Conservation (phyloP, 805 yeast genomes). For the Zygosaccharomyces lentus region DNA sequence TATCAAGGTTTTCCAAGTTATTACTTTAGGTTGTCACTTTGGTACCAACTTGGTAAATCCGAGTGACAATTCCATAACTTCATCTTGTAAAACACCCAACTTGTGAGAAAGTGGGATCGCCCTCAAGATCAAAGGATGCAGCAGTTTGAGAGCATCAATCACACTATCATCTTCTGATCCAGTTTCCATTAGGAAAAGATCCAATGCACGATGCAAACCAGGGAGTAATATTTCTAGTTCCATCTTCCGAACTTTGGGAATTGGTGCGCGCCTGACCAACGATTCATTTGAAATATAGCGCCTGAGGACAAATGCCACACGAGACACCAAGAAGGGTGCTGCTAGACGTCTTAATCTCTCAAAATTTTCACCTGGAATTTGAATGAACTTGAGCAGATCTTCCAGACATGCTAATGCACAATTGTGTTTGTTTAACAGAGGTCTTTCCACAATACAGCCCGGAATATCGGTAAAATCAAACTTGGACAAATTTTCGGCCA, state of each 20-base stretch:
- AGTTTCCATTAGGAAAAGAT: constrained; percentile 2
- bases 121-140: constrained; percentile 31
- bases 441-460: constrained; percentile 58
- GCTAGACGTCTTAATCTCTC: constrained; percentile 28
- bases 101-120: constrained; percentile 35
- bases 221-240: constrained; percentile 51
- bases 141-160: constrained; percentile 16
- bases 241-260: constrained; percentile 56
- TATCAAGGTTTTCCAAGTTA: neutral
- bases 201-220: constrained; percentile 39
- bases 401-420: constrained; percentile 55
- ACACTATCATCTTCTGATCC: constrained; percentile 2
- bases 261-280: constrained; percentile 57
- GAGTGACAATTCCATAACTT: constrained; percentile 27
- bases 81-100: constrained; percentile 28
- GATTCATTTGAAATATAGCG: constrained; percentile 61
- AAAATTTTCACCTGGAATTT: constrained; percentile 20
- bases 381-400: constrained; percentile 45
- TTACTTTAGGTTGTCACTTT: neutral
- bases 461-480: constrained; percentile 48
- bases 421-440: constrained; percentile 40
- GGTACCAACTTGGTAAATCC: constrained; percentile 26
- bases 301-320: constrained; percentile 58
- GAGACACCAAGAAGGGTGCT: constrained; percentile 48
- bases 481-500: constrained; percentile 37